Conservation (phyloP, 768 basidiomycete genomes). For the Trichaptum fuscoviolaceum region DNA sequence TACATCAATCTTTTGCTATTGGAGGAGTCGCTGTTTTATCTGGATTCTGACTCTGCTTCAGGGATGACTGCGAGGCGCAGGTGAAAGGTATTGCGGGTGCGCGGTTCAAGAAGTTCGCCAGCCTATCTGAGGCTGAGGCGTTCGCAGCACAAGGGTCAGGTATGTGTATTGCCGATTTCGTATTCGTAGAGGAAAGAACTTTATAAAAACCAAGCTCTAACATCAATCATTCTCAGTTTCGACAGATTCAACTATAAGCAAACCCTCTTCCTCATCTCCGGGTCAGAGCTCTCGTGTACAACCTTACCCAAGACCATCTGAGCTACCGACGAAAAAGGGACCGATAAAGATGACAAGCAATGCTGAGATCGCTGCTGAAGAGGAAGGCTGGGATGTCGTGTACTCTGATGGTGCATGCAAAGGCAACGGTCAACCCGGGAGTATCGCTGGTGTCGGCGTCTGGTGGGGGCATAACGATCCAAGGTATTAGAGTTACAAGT, state of each 20-base stretch:
- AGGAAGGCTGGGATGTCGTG: constrained; percentile 43
- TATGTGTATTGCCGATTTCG: constrained; percentile 3
- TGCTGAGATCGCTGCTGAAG: constrained; percentile 20
- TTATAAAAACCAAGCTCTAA: too few species aligned
- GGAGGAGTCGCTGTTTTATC: too few species aligned
- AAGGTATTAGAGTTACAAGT: constrained; percentile 36
- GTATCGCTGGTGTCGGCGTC: constrained; percentile 80
- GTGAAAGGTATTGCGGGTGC: constrained; percentile 60
- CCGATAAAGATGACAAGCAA: constrained; percentile 12
- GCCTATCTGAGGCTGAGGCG: constrained; percentile 47
- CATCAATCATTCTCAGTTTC: not conserved
- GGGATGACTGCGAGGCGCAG: constrained; percentile 70
- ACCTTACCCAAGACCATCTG: constrained; percentile 2
- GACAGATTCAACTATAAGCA: not conserved
- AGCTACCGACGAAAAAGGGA: constrained; percentile 10
- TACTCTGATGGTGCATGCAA: constrained; percentile 88
- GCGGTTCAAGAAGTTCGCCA: constrained; percentile 62
- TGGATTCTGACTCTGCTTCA: constrained; percentile 22
- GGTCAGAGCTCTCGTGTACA: not conserved
- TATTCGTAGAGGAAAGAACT: too few species aligned
- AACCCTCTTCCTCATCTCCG: not conserved
- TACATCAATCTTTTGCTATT: not conserved
- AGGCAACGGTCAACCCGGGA: constrained; percentile 65
- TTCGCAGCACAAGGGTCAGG: constrained; percentile 31
- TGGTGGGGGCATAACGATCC: constrained; percentile 77